Evolutionary conservation across 352 stramenopile genomes (phyloP), one percentile per base, ranked within the genome.

Genomic region (Phytophthora pini): DNA sequence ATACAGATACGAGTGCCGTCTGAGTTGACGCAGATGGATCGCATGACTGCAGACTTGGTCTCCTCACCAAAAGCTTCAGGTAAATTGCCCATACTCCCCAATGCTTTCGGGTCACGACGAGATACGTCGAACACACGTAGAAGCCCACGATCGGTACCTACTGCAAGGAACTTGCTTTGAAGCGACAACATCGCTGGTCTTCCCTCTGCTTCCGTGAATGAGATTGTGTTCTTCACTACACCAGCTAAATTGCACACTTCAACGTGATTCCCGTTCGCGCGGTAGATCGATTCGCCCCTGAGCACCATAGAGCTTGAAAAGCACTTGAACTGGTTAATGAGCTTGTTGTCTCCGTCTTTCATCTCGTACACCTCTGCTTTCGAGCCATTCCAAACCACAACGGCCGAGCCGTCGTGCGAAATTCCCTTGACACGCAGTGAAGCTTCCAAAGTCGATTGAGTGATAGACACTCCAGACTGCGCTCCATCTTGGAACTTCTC

Each of bases 171-270:
- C 48, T 95, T 97, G 49, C 79, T 91, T 56, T 98, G 94, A 20
- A 97, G 66, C 26, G 93, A 86, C 13, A 98, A 56, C 38, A 96
- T 61, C 22, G 68, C 50, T 0, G 95, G 95, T 13, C 79, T 72
- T 2, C 95, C 95, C 48, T 98, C 95, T 0, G 76, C 82, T 44
- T 97, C 93, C 1, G 88, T 97, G 66, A 98, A 98, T 1, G 79
- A 91, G 22, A 98, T 89, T 0, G 71, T 82, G 51, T 96, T 90
- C 60, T 94, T 97, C 17, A 97, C 79, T 5, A 95, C 77, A 8
- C 94, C 94, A 31, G 85, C 72, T 31, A 95, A 72, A 59, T 97
- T 98, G 56, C 79, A 94, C 15, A 98, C 77, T 74, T 97, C 84
- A 12, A 98, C 79, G 52, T 94, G 77, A 51, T 93, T 96, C 8